Evolutionary conservation across 163 green algal genomes (phyloP).

Genomic region (Chlamydomonas reinhardtii): DNA sequence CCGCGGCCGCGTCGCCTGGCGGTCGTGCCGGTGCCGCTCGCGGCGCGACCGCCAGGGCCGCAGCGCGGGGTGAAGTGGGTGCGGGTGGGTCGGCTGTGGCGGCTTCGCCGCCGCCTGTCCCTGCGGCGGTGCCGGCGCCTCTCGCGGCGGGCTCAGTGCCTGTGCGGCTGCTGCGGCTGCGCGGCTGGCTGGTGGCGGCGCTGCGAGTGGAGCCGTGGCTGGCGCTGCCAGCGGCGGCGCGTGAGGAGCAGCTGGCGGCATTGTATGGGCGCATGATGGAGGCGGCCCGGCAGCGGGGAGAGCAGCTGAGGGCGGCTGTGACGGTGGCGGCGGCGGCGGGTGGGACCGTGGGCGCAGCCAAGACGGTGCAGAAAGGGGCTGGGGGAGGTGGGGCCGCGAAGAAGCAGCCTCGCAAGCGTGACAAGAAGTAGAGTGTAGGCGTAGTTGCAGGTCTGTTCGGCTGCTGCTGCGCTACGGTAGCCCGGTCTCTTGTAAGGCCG

Average conservation of each 20-base stretch:
- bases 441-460: too few relatives aligned
- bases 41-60: neutral
- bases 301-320: neutral
- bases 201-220: constrained; percentile 38
- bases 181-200: constrained; percentile 27
- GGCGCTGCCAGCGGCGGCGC: neutral
- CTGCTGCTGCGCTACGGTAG: too few relatives aligned
- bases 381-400: neutral
- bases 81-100: neutral
- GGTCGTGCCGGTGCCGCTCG: too few relatives aligned
- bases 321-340: neutral
- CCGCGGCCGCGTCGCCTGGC: too few relatives aligned
- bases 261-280: constrained; percentile 10
- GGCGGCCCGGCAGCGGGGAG: neutral
- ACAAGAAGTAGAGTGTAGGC: too few relatives aligned
- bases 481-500: too few relatives aligned
- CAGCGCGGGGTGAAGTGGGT: too few relatives aligned
- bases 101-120: too few relatives aligned
- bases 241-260: constrained; percentile 7
- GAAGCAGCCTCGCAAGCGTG: neutral
- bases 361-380: neutral
- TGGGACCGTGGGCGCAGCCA: neutral
- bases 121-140: neutral
- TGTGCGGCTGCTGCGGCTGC: constrained; percentile 35
- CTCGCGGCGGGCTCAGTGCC: constrained; percentile 2